phyloP scores from a whole-genome alignment of 2,329 filamentous ascomycete species.

The Aspergillus tanneri region DNA sequence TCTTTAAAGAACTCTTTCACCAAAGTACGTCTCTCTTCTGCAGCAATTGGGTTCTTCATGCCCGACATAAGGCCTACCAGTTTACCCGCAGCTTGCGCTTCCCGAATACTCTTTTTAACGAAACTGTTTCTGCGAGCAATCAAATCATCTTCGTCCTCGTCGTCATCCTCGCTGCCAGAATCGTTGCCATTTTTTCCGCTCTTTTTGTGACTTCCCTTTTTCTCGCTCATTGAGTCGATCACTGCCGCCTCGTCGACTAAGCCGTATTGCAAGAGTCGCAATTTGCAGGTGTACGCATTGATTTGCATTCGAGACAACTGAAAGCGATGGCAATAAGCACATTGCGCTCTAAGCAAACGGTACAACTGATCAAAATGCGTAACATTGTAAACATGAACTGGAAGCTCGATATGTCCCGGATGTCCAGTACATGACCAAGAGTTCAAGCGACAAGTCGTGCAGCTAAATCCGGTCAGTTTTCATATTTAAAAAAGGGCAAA shows the following conservation, averaged over 20 bases:
- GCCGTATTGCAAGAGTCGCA: slow-evolving; percentile 82
- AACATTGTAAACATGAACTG: slow-evolving; percentile 92
- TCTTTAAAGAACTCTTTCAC: slow-evolving; percentile 79
- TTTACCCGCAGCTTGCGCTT: slow-evolving; percentile 52
- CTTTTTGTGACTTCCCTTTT: slow-evolving; percentile 47
- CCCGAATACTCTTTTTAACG: slow-evolving; percentile 69
- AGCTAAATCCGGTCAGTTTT: slow-evolving; percentile 55
- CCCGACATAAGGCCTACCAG: slow-evolving; percentile 44
- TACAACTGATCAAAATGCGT: slow-evolving; percentile 92
- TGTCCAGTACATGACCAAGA: slow-evolving; percentile 85
- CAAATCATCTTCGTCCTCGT: slow-evolving; percentile 51
- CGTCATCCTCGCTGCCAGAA: slow-evolving; percentile 66
- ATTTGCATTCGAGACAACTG: slow-evolving; percentile 74
- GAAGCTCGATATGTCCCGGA: slow-evolving; percentile 90
- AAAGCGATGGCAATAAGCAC: slow-evolving; percentile 85
- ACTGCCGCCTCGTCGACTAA: slow-evolving; percentile 67
- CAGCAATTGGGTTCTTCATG: slow-evolving; percentile 79
- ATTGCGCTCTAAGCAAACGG: slow-evolving; percentile 80
- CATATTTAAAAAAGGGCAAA: slow-evolving; percentile 5
- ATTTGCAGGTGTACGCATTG: slow-evolving; percentile 77
- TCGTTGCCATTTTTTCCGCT: slow-evolving; percentile 54
- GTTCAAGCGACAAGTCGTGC: slow-evolving; percentile 86
- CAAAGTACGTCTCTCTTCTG: slow-evolving; percentile 70
- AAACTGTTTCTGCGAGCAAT: slow-evolving; percentile 63
- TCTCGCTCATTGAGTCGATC: slow-evolving; percentile 52